These are phyloP conservation scores for Iris pallida DNA, from an alignment of 116 monocot genomes.

Conservation along the genomic window DNA sequence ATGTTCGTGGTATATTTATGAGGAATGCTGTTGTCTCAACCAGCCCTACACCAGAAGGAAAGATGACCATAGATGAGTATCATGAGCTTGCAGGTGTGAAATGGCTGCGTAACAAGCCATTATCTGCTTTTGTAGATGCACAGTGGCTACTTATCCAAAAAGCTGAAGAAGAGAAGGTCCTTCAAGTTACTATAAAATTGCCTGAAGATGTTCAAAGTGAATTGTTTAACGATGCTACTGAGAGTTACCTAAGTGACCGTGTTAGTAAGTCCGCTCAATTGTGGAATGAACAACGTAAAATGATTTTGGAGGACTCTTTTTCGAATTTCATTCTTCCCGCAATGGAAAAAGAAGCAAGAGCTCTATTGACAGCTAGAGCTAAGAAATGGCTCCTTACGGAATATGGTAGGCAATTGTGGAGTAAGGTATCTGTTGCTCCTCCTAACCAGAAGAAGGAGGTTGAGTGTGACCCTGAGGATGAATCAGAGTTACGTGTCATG, in stretches of 20 bases:
- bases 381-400: slow-evolving; percentile 80
- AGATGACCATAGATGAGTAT: slow-evolving; percentile 63
- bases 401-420: slow-evolving; percentile 85
- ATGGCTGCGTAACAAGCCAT: slow-evolving; percentile 81
- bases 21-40: slow-evolving; percentile 79
- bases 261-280: slow-evolving; percentile 75
- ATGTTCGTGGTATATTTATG: slow-evolving; percentile 72
- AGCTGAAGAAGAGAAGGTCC: slow-evolving; percentile 93
- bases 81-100: slow-evolving; percentile 75
- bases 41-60: slow-evolving; percentile 80
- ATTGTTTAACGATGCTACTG: slow-evolving; percentile 55
- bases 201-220: slow-evolving; percentile 50
- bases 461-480: slow-evolving; percentile 45
- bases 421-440: slow-evolving; percentile 85
- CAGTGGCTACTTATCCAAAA: slow-evolving; percentile 95
- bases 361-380: slow-evolving; percentile 58
- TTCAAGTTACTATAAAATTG: slow-evolving; percentile 77
- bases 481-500: slow-evolving; percentile 66
- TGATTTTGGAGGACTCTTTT: slow-evolving; percentile 80
- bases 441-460: slow-evolving; percentile 52
- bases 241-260: slow-evolving; percentile 77
- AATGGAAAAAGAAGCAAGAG: slow-evolving; percentile 91
- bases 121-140: slow-evolving; percentile 64
- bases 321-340: slow-evolving; percentile 69
- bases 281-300: slow-evolving; percentile 86